A percentile compares a stretch with the other conserved stretches of the same genome.
Evolutionary conservation across 192 early-diverging fungal genomes (phyloP).

Genomic region (Coemansia sp.): DNA sequence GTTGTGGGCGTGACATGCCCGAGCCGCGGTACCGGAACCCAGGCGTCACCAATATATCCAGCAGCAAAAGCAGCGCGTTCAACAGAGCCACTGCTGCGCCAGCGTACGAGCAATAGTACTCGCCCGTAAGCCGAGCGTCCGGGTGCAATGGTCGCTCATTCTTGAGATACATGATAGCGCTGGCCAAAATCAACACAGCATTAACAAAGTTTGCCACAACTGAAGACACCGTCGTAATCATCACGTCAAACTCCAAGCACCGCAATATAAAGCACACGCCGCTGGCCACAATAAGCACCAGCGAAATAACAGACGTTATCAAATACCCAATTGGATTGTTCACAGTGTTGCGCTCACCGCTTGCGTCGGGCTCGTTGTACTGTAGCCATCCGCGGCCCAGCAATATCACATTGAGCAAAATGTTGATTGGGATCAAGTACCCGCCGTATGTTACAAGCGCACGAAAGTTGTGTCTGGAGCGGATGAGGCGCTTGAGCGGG

Average conservation of each 20-base stretch:
- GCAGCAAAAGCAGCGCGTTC: conserved; percentile 39
- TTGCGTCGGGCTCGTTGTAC: conserved; percentile 9
- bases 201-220: conserved; percentile 46
- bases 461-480: conserved; percentile 53
- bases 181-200: conserved; percentile 40
- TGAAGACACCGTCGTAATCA: conserved; percentile 31
- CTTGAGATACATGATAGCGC: conserved; percentile 44
- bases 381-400: conserved; percentile 53
- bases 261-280: conserved; percentile 52
- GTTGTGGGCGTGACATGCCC: conserved; percentile 53
- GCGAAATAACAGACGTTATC: conserved; percentile 44
- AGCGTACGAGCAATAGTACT: conserved; percentile 53
- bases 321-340: conserved; percentile 45
- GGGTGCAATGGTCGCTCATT: conserved; percentile 41
- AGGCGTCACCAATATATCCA: conserved; percentile 43
- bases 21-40: conserved; percentile 55
- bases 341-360: conserved; percentile 19
- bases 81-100: conserved; percentile 44
- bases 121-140: conserved; percentile 43
- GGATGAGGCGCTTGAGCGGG: conserved; percentile 40
- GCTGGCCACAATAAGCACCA: conserved; percentile 39
- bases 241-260: conserved; percentile 49
- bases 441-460: conserved; percentile 51
- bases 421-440: conserved; percentile 52
- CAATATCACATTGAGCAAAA: conserved; percentile 51